Percentiles rank a stretch among this genome's conserved stretches.
These are phyloP conservation scores for Solanum rostratum DNA, from an alignment of 257 asterid genomes.

Conservation along the genomic window DNA sequence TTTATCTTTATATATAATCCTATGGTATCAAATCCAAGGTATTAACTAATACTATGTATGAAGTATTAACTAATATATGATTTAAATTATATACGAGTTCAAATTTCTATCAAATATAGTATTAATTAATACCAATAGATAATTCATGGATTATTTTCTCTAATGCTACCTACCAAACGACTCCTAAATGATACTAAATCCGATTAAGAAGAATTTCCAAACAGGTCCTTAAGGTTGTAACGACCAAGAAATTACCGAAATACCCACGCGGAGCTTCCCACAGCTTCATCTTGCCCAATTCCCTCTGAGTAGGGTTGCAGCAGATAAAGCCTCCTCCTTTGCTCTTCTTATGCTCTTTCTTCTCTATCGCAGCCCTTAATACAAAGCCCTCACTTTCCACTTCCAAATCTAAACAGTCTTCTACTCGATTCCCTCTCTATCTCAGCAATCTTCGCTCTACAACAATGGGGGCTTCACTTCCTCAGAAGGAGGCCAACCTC, in stretches of 20 bases:
- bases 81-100: too few relatives aligned
- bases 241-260: not conserved
- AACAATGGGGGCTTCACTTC: conserved; percentile 88
- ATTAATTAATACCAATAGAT: too few relatives aligned
- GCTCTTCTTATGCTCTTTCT: not conserved
- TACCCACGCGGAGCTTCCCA: not conserved
- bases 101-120: too few relatives aligned
- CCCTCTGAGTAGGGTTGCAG: not conserved
- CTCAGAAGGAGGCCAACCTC: conserved; percentile 96
- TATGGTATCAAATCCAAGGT: too few relatives aligned
- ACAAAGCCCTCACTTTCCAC: not conserved
- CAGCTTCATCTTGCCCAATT: not conserved
- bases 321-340: not conserved
- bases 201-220: too few relatives aligned
- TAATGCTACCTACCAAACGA: too few relatives aligned
- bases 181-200: too few relatives aligned
- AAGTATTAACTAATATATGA: too few relatives aligned
- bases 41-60: too few relatives aligned
- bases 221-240: too few relatives aligned
- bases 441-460: not conserved
- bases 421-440: not conserved
- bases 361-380: not conserved
- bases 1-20: too few relatives aligned
- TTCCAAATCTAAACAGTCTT: not conserved
- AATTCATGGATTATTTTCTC: too few relatives aligned